These are phyloP conservation scores for Lactarius tabidus DNA, from an alignment of 768 basidiomycete species.

Conservation along the genomic window DNA sequence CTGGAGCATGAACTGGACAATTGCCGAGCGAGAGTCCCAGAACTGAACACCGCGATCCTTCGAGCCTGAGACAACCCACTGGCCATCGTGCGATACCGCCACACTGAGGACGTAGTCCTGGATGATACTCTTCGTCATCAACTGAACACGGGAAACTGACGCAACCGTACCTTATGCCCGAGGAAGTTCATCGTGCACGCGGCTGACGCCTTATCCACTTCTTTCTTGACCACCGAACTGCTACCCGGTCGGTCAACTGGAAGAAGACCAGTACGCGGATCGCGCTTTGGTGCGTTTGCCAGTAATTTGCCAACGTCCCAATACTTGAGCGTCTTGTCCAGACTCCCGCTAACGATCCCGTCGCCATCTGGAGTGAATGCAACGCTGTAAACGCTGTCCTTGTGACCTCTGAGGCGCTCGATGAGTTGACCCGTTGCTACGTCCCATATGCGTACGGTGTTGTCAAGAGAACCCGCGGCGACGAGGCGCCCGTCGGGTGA, in stretches of 20 bases:
- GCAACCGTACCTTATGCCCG: constrained; percentile 69
- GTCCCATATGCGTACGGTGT: constrained; percentile 72
- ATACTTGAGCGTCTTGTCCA: constrained; percentile 61
- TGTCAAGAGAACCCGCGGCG: constrained; percentile 56
- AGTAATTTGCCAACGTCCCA: constrained; percentile 50
- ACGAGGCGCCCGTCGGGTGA: constrained; percentile 56
- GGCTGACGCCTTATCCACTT: constrained; percentile 43
- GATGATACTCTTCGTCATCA: constrained; percentile 11
- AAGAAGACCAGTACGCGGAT: constrained; percentile 21
- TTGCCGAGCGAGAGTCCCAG: constrained; percentile 75
- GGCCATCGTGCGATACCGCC: constrained; percentile 85
- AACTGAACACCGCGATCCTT: constrained; percentile 97
- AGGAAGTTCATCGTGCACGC: constrained; percentile 78
- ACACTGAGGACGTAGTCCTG: constrained; percentile 72
- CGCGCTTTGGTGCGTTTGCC: constrained; percentile 34
- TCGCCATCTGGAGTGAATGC: constrained; percentile 93
- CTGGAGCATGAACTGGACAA: constrained; percentile 92
- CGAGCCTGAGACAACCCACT: constrained; percentile 92
- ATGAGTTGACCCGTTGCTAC: constrained; percentile 51
- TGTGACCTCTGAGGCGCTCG: constrained; percentile 56
- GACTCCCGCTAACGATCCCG: constrained; percentile 82
- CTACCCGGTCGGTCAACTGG: constrained; percentile 23
- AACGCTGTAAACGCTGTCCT: constrained; percentile 60
- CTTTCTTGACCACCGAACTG: constrained; percentile 38
- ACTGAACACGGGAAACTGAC: constrained; percentile 1